These are phyloP conservation scores for Globisporangium takayamanum DNA, from an alignment of 352 stramenopile species.

Conservation along the genomic window DNA sequence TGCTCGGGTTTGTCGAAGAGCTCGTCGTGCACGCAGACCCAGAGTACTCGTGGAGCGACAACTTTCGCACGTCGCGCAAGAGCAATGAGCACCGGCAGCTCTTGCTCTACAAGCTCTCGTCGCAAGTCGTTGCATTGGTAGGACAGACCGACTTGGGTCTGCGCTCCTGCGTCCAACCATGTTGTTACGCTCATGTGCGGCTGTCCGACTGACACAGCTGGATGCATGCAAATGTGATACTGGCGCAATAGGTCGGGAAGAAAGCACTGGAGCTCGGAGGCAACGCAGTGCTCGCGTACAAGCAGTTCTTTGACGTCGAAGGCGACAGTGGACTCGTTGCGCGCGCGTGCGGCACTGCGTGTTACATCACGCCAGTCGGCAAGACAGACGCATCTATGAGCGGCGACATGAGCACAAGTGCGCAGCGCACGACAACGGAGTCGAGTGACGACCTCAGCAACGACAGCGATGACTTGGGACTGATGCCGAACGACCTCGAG, in stretches of 20 bases:
- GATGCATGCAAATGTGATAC: conserved; percentile 22
- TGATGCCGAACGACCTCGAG: conserved; percentile 23
- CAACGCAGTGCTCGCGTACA: conserved; percentile 97
- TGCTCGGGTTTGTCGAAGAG: conserved; percentile 92
- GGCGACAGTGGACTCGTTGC: conserved; percentile 96
- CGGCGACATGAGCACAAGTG: background rate
- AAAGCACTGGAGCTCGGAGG: conserved; percentile 95
- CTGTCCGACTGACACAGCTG: background rate
- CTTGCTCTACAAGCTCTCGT: conserved; percentile 93
- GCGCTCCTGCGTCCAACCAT: background rate
- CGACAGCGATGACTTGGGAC: conserved; percentile 20
- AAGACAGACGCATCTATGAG: conserved; percentile 27
- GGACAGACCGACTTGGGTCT: background rate
- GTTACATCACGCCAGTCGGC: conserved; percentile 64
- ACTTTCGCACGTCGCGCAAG: conserved; percentile 87
- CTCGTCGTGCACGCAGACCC: conserved; percentile 97
- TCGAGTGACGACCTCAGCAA: conserved; percentile 24
- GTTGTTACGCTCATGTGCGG: background rate
- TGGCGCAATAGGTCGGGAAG: conserved; percentile 81
- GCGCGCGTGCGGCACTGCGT: conserved; percentile 93
- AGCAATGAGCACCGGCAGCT: conserved; percentile 96
- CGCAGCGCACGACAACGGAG: conserved; percentile 18
- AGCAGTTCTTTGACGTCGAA: conserved; percentile 98
- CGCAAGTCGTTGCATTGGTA: conserved; percentile 71
- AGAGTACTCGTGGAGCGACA: conserved; percentile 97